Evolutionary conservation across 148 eudicot genomes (phyloP).

Genomic region (Hydrangea macrophylla): DNA sequence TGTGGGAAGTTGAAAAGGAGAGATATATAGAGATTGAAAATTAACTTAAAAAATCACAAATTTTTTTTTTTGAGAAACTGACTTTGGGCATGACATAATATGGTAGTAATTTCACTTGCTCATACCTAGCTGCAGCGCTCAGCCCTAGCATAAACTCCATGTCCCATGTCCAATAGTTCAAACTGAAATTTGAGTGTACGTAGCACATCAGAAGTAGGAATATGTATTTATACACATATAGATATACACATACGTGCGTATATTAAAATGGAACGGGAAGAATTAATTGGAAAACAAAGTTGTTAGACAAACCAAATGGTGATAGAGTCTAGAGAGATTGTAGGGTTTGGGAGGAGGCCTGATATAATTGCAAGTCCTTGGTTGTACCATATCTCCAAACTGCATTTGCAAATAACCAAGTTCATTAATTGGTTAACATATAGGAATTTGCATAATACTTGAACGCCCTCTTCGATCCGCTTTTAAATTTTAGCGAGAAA

Average conservation of each 20-base stretch:
- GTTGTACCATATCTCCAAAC: conserved; percentile 53
- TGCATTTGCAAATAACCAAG: conserved; percentile 8
- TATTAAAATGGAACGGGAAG: neutral
- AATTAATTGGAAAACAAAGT: neutral
- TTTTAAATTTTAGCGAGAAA: no score
- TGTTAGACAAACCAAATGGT: conserved; percentile 39
- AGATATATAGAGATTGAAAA: no score
- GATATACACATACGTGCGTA: neutral
- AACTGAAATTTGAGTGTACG: conserved; percentile 24
- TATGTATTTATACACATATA: no score
- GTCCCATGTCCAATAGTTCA: conserved; percentile 52
- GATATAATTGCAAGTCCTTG: conserved; percentile 49
- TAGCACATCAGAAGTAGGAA: neutral
- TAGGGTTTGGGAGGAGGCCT: conserved; percentile 47
- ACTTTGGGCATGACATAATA: no score
- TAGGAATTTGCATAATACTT: no score
- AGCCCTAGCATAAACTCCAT: conserved; percentile 53
- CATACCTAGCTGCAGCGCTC: conserved; percentile 54
- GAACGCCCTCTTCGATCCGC: no score
- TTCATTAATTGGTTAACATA: no score
- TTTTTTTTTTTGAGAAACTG: no score
- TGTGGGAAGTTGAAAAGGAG: no score
- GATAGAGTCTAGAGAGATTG: conserved; percentile 42
- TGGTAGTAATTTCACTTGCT: no score
- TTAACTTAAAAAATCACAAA: no score